These are phyloP conservation scores for Cardiospermum halicacabum DNA, from an alignment of 345 rosid genomes.

Conservation along the genomic window DNA sequence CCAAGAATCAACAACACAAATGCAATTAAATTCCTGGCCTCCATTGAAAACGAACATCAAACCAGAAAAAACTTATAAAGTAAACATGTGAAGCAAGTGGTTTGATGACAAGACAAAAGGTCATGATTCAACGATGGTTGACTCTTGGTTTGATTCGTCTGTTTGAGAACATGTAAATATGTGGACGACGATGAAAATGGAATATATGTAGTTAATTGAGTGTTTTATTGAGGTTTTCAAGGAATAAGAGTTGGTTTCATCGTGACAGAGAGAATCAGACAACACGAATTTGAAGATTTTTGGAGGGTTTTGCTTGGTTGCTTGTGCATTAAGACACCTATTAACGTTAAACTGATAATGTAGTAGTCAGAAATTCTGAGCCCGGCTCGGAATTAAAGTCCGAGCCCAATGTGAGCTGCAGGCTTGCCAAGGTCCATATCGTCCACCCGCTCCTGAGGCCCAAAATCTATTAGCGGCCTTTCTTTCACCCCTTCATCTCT, in stretches of 20 bases:
- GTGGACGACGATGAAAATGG: not conserved
- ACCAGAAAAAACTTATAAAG: not conserved
- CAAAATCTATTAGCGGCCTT: too few relatives aligned
- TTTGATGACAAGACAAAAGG: not conserved
- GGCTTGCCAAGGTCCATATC: too few relatives aligned
- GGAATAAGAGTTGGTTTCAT: not conserved
- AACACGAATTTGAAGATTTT: not conserved
- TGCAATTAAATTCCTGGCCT: slow-evolving; percentile 10
- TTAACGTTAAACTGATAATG: not conserved
- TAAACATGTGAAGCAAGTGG: not conserved
- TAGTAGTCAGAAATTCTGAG: too few relatives aligned
- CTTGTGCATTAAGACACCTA: not conserved
- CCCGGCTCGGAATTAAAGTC: too few relatives aligned
- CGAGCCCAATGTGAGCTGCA: too few relatives aligned
- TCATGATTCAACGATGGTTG: not conserved
- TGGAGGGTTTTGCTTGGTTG: not conserved
- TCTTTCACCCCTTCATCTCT: too few relatives aligned
- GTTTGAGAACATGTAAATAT: slow-evolving; percentile 6
- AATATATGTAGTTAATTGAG: not conserved
- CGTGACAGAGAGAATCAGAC: not conserved
- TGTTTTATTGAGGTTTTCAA: not conserved
- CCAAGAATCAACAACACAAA: slow-evolving; percentile 16
- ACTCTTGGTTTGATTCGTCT: not conserved
- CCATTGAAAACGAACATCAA: slow-evolving; percentile 17
- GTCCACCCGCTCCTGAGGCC: too few relatives aligned